These are phyloP conservation scores for Fusarium sp. DNA, from an alignment of 2,329 filamentous ascomycete genomes.

Conservation along the genomic window DNA sequence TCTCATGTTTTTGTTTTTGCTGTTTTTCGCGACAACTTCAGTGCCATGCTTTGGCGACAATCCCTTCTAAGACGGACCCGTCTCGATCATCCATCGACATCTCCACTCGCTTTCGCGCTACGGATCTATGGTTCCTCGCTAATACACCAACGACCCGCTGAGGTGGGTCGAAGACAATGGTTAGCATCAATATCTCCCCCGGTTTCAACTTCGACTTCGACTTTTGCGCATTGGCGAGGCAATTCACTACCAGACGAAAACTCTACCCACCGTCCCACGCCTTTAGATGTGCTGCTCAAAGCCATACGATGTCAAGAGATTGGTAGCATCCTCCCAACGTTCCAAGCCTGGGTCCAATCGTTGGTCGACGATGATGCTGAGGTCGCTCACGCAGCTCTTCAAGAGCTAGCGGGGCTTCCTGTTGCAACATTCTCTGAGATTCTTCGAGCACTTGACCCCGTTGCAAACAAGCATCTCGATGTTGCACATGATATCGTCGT, in stretches of 20 bases:
- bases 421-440: slow-evolving; percentile 69
- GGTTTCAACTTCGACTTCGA: slow-evolving; percentile 9
- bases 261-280: neutral
- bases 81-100: slow-evolving; percentile 31
- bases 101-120: slow-evolving; percentile 35
- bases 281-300: slow-evolving; percentile 42
- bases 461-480: slow-evolving; percentile 60
- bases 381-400: slow-evolving; percentile 37
- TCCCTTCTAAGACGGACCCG: slow-evolving; percentile 36
- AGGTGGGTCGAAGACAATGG: slow-evolving; percentile 40
- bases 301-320: slow-evolving; percentile 46
- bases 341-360: slow-evolving; percentile 42
- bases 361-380: slow-evolving; percentile 34
- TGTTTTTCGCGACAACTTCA: slow-evolving; percentile 6
- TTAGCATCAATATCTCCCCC: slow-evolving; percentile 35
- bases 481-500: slow-evolving; percentile 53
- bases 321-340: slow-evolving; percentile 34
- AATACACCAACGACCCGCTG: slow-evolving; percentile 32
- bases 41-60: slow-evolving; percentile 45
- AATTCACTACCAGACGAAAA: neutral
- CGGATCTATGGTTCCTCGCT: slow-evolving; percentile 38
- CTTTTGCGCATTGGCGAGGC: slow-evolving; percentile 7
- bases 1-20: neutral
- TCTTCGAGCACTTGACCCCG: slow-evolving; percentile 68
- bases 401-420: slow-evolving; percentile 55